These are phyloP conservation scores for Cyclotella sp. DNA, from an alignment of 108 stramenopile genomes.

Conservation along the genomic window DNA sequence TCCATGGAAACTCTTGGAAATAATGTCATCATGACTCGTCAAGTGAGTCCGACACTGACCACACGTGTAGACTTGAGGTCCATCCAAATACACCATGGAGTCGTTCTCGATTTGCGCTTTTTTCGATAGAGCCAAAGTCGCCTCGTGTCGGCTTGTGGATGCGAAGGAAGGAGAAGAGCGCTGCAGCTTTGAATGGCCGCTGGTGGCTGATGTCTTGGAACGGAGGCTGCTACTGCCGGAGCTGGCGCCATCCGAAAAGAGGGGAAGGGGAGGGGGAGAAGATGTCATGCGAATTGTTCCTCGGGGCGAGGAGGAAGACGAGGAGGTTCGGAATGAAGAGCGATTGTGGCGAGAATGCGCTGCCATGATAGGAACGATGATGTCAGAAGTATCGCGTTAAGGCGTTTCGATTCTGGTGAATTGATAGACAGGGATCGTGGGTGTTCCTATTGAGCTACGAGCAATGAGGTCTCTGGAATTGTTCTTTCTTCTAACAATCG, in stretches of 20 bases:
- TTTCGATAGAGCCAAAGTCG: constrained; percentile 29
- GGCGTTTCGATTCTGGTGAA: too few relatives aligned
- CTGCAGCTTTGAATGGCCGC: not conserved
- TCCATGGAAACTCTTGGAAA: constrained; percentile 95
- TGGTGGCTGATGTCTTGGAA: constrained; percentile 18
- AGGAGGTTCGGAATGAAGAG: not conserved
- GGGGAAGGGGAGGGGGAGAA: constrained; percentile 8
- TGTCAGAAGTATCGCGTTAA: not conserved
- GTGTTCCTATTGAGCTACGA: not conserved
- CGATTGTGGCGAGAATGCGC: not conserved
- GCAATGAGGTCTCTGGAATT: not conserved
- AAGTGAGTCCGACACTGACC: constrained; percentile 90
- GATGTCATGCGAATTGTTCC: constrained; percentile 1
- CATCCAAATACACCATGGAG: constrained; percentile 89
- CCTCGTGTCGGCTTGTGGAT: not conserved
- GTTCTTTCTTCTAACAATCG: not conserved
- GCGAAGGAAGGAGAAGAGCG: constrained; percentile 3
- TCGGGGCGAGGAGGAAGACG: constrained; percentile 1
- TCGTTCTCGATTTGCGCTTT: constrained; percentile 76
- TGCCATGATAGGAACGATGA: not conserved
- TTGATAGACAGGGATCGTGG: too few relatives aligned
- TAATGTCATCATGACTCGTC: constrained; percentile 92
- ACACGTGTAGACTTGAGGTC: constrained; percentile 90
- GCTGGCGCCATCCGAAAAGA: not conserved
- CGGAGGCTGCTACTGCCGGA: constrained; percentile 15